These are phyloP conservation scores for Diplodia scrobiculata DNA, from an alignment of 2,329 filamentous ascomycete species.

Conservation along the genomic window DNA sequence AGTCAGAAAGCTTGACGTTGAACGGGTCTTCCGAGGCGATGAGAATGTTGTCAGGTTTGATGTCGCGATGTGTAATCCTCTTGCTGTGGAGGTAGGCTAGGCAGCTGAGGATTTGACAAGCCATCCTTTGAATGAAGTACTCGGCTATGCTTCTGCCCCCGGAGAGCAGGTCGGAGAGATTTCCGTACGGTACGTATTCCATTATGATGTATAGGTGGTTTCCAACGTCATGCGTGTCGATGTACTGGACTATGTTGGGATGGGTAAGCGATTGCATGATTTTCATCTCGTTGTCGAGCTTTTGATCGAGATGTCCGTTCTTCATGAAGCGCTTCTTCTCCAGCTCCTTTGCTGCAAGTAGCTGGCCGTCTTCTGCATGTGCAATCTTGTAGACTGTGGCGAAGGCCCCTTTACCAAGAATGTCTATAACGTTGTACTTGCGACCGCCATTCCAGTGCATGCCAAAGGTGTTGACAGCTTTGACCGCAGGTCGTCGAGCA, in stretches of 20 bases:
- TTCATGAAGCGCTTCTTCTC: conserved; percentile 93
- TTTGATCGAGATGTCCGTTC: conserved; percentile 84
- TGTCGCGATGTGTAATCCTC: conserved; percentile 95
- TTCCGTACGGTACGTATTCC: conserved; percentile 83
- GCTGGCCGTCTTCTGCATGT: conserved; percentile 76
- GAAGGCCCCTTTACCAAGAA: conserved; percentile 91
- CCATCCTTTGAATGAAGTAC: conserved; percentile 67
- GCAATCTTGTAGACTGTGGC: conserved; percentile 91
- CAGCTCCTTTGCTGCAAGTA: conserved; percentile 91
- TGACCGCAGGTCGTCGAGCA: conserved; percentile 7
- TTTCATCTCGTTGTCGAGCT: conserved; percentile 94
- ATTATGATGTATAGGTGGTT: conserved; percentile 92
- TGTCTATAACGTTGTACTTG: conserved; percentile 78
- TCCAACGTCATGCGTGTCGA: conserved; percentile 82
- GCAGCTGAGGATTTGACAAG: conserved; percentile 75
- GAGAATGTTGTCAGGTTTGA: conserved; percentile 97
- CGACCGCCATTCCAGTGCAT: conserved; percentile 80
- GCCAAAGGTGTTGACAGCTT: conserved; percentile 53
- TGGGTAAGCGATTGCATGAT: conserved; percentile 89
- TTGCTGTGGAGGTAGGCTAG: conserved; percentile 82
- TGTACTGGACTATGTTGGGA: conserved; percentile 86
- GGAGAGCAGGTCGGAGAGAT: conserved; percentile 73
- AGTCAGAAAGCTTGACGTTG: conserved; percentile 89
- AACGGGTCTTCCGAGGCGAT: conserved; percentile 73
- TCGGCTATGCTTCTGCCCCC: conserved; percentile 67